Base-by-base conservation (phyloP, 495 filamentous ascomycete species). In the Articulospora tetracladia region DNA sequence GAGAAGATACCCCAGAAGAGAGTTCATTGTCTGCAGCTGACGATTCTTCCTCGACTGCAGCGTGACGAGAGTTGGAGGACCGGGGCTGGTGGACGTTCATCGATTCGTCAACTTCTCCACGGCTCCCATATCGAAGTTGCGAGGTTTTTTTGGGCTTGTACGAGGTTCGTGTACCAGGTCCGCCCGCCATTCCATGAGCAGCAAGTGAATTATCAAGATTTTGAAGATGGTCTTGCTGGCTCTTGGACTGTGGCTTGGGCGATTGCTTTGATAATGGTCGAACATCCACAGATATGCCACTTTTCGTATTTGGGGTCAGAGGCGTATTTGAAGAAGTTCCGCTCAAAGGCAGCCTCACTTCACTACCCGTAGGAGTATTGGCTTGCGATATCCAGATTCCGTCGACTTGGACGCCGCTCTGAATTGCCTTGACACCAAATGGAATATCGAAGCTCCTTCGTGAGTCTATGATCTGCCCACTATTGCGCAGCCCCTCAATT, bases 391-490 rank as follows among this genome's bases (percentile, higher is more conserved):
- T 88, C 85, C 91, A 96, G 53, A 97, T 92, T 6, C 92, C 94
- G 61, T 95, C 90, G 13, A 95, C 83, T 66, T 91, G 83, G 23
- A 96, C 78, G 13, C 92, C 93, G 62, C 82, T 89, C 68, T 98
- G 89, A 27, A 98, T 80, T 17, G 93, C 93, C 66, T 89, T 85
- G 28, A 96, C 85, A 24, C 94, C 94, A 66, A 97, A 98, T 2
- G 91, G 93, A 49, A 96, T 82, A 15, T 90, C 85, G 55, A 59
- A 56, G 34, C 53, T 58, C 55, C 48, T 64, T 15, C 47, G 26
- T 19, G 60, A 63, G 24, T 83, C 78, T 66, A 68, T 71, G 69
- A 69, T 75, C 66, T 73, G 66, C 3, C 78, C 77, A 17, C 73
- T 79, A 68, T 77, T 78, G 32, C 81, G 76, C 72, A 84, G 70